Evolutionary conservation across 371 early-diverging fungal genomes (phyloP).

Genomic region (Vairimorpha ceranae): DNA sequence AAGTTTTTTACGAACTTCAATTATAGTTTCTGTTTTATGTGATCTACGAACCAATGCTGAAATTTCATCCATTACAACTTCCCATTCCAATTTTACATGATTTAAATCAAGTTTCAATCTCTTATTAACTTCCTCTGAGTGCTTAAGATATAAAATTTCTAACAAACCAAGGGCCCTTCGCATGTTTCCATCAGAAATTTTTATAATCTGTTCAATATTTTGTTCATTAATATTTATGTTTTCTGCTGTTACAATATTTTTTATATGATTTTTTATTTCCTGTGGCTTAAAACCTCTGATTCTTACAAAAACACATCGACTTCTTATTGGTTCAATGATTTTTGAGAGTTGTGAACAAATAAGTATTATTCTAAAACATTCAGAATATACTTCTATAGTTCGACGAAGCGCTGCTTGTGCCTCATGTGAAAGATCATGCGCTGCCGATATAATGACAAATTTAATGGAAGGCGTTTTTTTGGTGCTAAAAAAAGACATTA

Average conservation of each 20-base stretch:
- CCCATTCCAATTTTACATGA: constrained; percentile 74
- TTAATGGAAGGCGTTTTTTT: constrained; percentile 31
- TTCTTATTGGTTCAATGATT: constrained; percentile 86
- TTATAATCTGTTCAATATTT: constrained; percentile 65
- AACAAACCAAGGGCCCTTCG: constrained; percentile 77
- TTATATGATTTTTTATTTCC: constrained; percentile 65
- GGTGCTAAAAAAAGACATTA: constrained; percentile 64
- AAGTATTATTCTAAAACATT: constrained; percentile 80
- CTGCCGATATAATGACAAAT: constrained; percentile 88
- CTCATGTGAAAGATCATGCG: constrained; percentile 78
- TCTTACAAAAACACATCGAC: constrained; percentile 81
- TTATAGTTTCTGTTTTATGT: constrained; percentile 67
- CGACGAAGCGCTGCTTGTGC: constrained; percentile 94
- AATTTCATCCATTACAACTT: constrained; percentile 68
- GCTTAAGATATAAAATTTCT: constrained; percentile 71
- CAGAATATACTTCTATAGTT: constrained; percentile 96
- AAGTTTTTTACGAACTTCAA: constrained; percentile 69
- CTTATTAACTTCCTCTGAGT: constrained; percentile 64
- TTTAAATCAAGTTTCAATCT: constrained; percentile 32
- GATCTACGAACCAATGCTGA: constrained; percentile 68
- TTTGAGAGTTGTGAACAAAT: constrained; percentile 78
- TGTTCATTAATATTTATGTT: constrained; percentile 28
- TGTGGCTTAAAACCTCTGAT: constrained; percentile 71
- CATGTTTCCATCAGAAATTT: constrained; percentile 71
- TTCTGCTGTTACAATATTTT: constrained; percentile 40